Base-by-base conservation (phyloP, 805 yeast species). In the Pichia thaimueangensis region DNA sequence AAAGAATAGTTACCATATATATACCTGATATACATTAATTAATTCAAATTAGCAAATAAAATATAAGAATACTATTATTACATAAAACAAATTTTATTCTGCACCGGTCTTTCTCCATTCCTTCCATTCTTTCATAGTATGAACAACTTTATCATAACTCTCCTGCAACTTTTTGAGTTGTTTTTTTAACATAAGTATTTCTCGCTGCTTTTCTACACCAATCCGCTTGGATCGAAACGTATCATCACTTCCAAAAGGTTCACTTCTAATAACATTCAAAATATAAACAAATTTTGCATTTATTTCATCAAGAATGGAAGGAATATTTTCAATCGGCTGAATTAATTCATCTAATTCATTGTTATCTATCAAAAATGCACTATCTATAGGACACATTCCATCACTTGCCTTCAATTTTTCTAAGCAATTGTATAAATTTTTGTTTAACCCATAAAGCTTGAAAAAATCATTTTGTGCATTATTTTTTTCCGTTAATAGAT, bases 151-250 rank as follows among this genome's bases (percentile, higher is more conserved):
- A 28, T 54, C 56, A 38, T 55, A 56, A 37, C 55, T 53, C 4
- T 36, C 28, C 25, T 53, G 53, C 47, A 56, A 38, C 13, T 45
- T 51, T 16, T 39, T 21, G 20, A 57, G 38, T 12, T 50, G 49
- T n/a, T 38, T 39, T 24, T 51, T 53, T 34, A 58, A 44, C 11
- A 25, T 30, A 2, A 48, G 48, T 9, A 58, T 47, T 32, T 54
- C 59, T 32, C 35, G 42, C 22, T 55, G 50, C 21, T 52, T 52
- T 10, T 48, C 49, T 3, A 27, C 11, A 17, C 40, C 45, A 17
- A 27, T 42, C 30, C 32, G 40, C 29, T 53, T 52, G 24, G 54
- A 49, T 33, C 50, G 49, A 42, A 59, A 59, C 0, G 62, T 59
- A 43, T 59, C 62, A 12, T 58, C 56, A 27, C 43, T 35, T 2